A percentile compares a stretch with the other conserved stretches of the same genome.
These are phyloP conservation scores for Saturnispora sanitii DNA, from an alignment of 805 yeast genomes.

Conservation along the genomic window DNA sequence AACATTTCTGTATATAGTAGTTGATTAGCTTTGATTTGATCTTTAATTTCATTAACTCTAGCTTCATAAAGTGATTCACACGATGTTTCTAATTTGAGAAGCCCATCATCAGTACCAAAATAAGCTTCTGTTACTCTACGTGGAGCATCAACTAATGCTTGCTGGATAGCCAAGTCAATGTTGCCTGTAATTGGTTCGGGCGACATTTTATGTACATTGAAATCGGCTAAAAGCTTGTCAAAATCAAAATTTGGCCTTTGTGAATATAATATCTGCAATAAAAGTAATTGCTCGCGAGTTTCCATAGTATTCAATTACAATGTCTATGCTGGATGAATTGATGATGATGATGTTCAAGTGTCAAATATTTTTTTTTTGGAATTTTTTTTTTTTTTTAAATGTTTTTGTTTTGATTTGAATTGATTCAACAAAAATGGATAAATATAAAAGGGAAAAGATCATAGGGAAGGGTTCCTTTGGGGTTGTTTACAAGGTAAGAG, in stretches of 20 bases:
- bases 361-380: background rate
- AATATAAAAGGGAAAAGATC: constrained; percentile 11
- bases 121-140: constrained; percentile 2
- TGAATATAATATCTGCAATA: constrained; percentile 4
- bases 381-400: background rate
- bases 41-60: constrained; percentile 1
- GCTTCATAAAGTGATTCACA: constrained; percentile 4
- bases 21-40: constrained; percentile 1
- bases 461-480: constrained; percentile 84
- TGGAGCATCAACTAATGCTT: background rate
- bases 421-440: constrained; percentile 1
- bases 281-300: background rate
- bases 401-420: background rate
- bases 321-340: no score
- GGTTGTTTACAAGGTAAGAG: constrained; percentile 57
- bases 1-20: background rate
- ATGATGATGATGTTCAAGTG: background rate
- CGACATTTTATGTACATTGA: background rate
- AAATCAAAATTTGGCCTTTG: constrained; percentile 6
- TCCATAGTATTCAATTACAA: no score
- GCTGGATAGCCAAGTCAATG: background rate
- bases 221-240: background rate
- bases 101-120: constrained; percentile 1
- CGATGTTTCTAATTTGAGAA: background rate
- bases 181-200: background rate